phyloP scores from a whole-genome alignment of 768 basidiomycete genomes.

The Agrocybe chaxingu region DNA sequence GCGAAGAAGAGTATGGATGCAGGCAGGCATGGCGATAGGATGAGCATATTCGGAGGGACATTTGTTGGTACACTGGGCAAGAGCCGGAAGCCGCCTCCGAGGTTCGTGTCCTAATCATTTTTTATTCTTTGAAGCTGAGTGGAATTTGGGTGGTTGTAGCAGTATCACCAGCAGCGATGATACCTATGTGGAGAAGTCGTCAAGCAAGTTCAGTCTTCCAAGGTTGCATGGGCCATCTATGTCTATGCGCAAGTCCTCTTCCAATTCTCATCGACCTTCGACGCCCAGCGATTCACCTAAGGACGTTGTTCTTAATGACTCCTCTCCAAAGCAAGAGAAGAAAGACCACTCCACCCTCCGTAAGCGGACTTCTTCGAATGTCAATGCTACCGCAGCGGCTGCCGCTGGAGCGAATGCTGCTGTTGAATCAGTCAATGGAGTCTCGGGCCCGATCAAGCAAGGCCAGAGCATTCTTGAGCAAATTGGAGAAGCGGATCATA shows the following conservation, averaged over 20 bases:
- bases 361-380: conserved; percentile 42
- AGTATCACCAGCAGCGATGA: conserved; percentile 28
- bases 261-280: conserved; percentile 39
- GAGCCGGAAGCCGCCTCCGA: conserved; percentile 78
- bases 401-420: conserved; percentile 4
- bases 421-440: conserved; percentile 14
- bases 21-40: conserved; percentile 48
- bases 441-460: conserved; percentile 40
- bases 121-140: not conserved
- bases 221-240: conserved; percentile 38
- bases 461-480: conserved; percentile 82
- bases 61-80: conserved; percentile 63
- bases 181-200: conserved; percentile 38
- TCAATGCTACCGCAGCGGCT: conserved; percentile 10
- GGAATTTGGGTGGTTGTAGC: conserved; percentile 6
- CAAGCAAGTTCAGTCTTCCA: conserved; percentile 44
- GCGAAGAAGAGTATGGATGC: conserved; percentile 50
- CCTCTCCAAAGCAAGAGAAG: conserved; percentile 16
- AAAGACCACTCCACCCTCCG: conserved; percentile 36
- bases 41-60: conserved; percentile 79
- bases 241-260: conserved; percentile 38
- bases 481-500: conserved; percentile 86
- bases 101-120: conserved; percentile 35
- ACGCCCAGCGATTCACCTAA: conserved; percentile 23
- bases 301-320: conserved; percentile 4